These are phyloP conservation scores for Ophiostoma perfectum DNA, from an alignment of 2,329 filamentous ascomycete genomes.

Conservation along the genomic window DNA sequence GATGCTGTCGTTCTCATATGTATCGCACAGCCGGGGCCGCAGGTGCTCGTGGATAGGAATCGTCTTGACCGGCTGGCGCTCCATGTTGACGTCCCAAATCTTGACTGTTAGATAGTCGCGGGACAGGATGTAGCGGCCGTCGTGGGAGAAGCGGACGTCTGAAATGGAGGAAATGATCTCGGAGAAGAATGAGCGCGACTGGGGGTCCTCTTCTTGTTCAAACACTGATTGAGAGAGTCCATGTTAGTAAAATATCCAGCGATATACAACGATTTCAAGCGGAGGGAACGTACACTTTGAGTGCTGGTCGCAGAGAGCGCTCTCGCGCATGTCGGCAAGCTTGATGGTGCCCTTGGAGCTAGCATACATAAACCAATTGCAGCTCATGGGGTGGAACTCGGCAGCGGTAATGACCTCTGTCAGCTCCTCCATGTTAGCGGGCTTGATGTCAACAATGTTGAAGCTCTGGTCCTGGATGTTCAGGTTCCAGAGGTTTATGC, in stretches of 20 bases:
- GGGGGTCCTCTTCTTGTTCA: constrained; percentile 96
- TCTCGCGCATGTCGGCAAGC: constrained; percentile 96
- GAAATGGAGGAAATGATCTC: constrained; percentile 99
- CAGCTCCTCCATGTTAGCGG: constrained; percentile 98
- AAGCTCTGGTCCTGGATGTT: constrained; percentile 99
- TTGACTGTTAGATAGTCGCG: constrained; percentile 98
- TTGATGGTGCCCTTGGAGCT: constrained; percentile 99
- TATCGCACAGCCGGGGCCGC: constrained; percentile 88
- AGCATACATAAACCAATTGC: constrained; percentile 99
- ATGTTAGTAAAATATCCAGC: constrained; percentile 5
- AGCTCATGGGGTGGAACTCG: constrained; percentile 93
- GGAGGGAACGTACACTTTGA: constrained; percentile 66
- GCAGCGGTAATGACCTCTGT: constrained; percentile 98
- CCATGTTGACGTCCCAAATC: constrained; percentile 99
- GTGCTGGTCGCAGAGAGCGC: constrained; percentile 90
- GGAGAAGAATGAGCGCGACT: constrained; percentile 96
- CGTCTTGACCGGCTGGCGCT: constrained; percentile 92
- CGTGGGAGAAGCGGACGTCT: constrained; percentile 93
- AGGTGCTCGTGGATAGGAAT: constrained; percentile 98
- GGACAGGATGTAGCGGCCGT: constrained; percentile 94
- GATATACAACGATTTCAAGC: no score
- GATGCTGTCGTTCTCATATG: constrained; percentile 98
- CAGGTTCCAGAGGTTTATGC: constrained; percentile 98
- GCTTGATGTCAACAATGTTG: constrained; percentile 99
- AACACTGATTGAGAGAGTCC: constrained; percentile 60